phyloP scores from a whole-genome alignment of 1,284 basidiomycete species.

The Inonotus obliquus region DNA sequence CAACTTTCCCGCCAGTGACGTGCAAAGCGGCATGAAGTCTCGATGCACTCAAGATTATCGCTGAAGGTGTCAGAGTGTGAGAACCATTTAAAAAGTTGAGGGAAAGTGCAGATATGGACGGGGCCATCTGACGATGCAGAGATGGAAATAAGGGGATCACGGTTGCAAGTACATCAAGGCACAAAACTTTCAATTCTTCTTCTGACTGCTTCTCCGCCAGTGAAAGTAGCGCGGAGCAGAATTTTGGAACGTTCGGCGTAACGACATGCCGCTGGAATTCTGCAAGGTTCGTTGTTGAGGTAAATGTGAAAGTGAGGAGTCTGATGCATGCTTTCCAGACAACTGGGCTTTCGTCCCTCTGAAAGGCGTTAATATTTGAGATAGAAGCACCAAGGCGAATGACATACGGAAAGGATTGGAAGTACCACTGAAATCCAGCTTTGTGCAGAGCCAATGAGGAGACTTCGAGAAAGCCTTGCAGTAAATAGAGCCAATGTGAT shows the following conservation, averaged over 20 bases:
- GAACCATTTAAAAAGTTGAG: constrained; percentile 54
- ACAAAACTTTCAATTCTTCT: constrained; percentile 50
- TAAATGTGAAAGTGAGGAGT: constrained; percentile 57
- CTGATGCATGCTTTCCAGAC: constrained; percentile 55
- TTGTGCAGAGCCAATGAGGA: constrained; percentile 67
- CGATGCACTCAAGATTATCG: constrained; percentile 46
- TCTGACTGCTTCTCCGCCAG: constrained; percentile 50
- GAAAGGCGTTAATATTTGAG: constrained; percentile 22
- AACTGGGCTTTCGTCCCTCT: constrained; percentile 65
- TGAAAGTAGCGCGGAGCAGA: constrained; percentile 50
- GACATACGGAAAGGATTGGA: constrained; percentile 57
- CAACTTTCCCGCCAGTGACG: constrained; percentile 71
- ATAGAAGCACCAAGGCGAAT: constrained; percentile 20
- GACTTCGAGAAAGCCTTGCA: constrained; percentile 45
- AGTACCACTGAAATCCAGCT: constrained; percentile 62
- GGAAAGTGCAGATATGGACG: constrained; percentile 45
- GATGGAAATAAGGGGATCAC: constrained; percentile 64
- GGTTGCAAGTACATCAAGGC: constrained; percentile 47
- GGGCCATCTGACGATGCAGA: constrained; percentile 49
- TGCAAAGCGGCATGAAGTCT: constrained; percentile 57
- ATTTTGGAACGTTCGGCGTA: constrained; percentile 66
- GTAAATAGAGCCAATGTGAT: constrained; percentile 66
- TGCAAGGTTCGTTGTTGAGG: constrained; percentile 46
- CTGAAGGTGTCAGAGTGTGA: constrained; percentile 34
- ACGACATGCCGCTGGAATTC: constrained; percentile 77